A percentile compares a stretch with the other conserved stretches of the same genome.
Conservation (phyloP, 1,139 yeast genomes). For the Pichia terricola region DNA sequence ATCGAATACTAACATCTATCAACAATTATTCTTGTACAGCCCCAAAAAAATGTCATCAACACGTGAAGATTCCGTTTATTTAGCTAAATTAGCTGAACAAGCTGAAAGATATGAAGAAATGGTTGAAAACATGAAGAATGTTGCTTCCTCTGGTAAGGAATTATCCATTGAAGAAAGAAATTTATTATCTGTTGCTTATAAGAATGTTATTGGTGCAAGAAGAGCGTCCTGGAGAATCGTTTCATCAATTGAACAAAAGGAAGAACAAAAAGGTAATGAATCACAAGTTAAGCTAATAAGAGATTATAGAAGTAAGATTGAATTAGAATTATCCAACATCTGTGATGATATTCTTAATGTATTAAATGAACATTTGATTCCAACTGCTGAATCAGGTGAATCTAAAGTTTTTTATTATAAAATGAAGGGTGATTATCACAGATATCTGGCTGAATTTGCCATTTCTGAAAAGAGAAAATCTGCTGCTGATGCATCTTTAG, state of each 20-base stretch:
- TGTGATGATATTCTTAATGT: constrained; percentile 91
- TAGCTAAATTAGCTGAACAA: constrained; percentile 98
- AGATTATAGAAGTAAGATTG: constrained; percentile 92
- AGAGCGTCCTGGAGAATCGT: constrained; percentile 99
- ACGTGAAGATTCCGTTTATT: constrained; percentile 97
- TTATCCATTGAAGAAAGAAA: constrained; percentile 96
- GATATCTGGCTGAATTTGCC: constrained; percentile 97
- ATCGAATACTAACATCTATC: too few species aligned
- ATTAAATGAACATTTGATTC: constrained; percentile 80
- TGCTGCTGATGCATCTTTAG: constrained; percentile 87
- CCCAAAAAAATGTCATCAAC: too few species aligned
- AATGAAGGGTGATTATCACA: constrained; percentile 99
- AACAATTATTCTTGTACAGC: too few species aligned
- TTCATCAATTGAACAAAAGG: constrained; percentile 95
- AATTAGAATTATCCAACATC: constrained; percentile 83
- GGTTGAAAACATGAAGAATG: constrained; percentile 98
- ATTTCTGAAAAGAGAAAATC: constrained; percentile 83
- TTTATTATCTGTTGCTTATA: constrained; percentile 92
- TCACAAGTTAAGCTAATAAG: constrained; percentile 82
- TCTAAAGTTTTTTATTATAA: constrained; percentile 96
- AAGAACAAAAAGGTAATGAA: constrained; percentile 90
- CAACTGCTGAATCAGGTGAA: constrained; percentile 93
- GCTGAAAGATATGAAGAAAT: constrained; percentile 99
- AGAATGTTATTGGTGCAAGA: constrained; percentile 97
- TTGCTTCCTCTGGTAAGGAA: constrained; percentile 93